Conservation (phyloP, 306 rosid species). For the Fagus sylvatica region DNA sequence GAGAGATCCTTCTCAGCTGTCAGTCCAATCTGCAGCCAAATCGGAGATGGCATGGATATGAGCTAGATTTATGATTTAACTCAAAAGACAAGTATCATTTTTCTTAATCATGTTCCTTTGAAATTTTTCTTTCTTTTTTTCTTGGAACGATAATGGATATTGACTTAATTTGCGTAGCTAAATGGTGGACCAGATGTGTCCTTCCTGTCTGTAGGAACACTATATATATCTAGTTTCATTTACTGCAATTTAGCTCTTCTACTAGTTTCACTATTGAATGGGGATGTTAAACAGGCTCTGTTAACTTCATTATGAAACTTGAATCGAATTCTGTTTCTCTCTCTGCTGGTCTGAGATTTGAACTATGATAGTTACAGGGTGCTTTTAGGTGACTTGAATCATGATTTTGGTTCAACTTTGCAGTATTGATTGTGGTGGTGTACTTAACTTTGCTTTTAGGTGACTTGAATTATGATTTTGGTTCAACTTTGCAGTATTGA, state of each 20-base stretch:
- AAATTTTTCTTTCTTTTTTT: constrained; percentile 32
- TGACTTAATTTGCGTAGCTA: constrained; percentile 46
- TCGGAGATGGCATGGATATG: constrained; percentile 89
- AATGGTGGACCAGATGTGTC: constrained; percentile 62
- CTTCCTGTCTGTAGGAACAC: constrained; percentile 58
- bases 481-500: constrained; percentile 13
- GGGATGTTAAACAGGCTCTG: constrained; percentile 29
- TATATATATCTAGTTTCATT: constrained; percentile 56
- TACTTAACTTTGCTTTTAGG: constrained; percentile 1
- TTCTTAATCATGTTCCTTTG: constrained; percentile 40
- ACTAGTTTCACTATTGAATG: constrained; percentile 45
- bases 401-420: constrained; percentile 19
- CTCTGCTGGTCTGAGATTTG: constrained; percentile 22
- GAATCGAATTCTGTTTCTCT: constrained; percentile 28
- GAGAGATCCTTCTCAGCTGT: constrained; percentile 80
- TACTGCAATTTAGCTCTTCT: constrained; percentile 60
- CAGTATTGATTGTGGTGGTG: constrained; percentile 10
- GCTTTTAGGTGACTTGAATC: constrained; percentile 27
- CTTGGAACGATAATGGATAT: constrained; percentile 45
- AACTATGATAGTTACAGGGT: constrained; percentile 25
- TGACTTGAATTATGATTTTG: constrained; percentile 29
- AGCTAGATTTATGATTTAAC: constrained; percentile 57
- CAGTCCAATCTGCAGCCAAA: constrained; percentile 84
- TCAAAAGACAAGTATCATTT: constrained; percentile 39
- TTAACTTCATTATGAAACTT: constrained; percentile 35